These are phyloP conservation scores for Sporothrix humicola DNA, from an alignment of 2,329 filamentous ascomycete species.

Conservation along the genomic window DNA sequence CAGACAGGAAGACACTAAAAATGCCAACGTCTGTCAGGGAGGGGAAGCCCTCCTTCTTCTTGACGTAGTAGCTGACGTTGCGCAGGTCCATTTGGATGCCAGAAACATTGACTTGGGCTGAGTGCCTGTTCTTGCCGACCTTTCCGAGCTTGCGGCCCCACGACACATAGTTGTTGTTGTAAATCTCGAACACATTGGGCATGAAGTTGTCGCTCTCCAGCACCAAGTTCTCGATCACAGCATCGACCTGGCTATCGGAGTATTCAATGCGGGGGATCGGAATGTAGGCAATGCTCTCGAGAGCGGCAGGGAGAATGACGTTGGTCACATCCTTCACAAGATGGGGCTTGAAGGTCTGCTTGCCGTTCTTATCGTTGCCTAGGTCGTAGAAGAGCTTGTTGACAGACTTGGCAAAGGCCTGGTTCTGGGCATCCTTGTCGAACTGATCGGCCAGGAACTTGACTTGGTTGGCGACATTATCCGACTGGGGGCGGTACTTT, in stretches of 20 bases:
- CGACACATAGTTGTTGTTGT: slow-evolving; percentile 91
- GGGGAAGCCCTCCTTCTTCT: slow-evolving; percentile 93
- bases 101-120: slow-evolving; percentile 79
- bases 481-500: slow-evolving; percentile 84
- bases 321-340: slow-evolving; percentile 86
- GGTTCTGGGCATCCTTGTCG: slow-evolving; percentile 85
- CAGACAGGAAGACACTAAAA: slow-evolving; percentile 85
- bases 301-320: slow-evolving; percentile 80
- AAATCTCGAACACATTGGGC: slow-evolving; percentile 87
- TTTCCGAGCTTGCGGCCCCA: slow-evolving; percentile 94
- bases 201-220: slow-evolving; percentile 96
- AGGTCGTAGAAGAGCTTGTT: slow-evolving; percentile 86
- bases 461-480: slow-evolving; percentile 84
- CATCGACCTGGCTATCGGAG: slow-evolving; percentile 81
- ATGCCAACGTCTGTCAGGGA: slow-evolving; percentile 85
- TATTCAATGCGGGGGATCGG: slow-evolving; percentile 92
- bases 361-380: slow-evolving; percentile 84
- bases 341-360: slow-evolving; percentile 89
- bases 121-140: slow-evolving; percentile 80
- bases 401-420: slow-evolving; percentile 74
- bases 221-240: slow-evolving; percentile 90
- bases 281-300: slow-evolving; percentile 90
- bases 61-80: slow-evolving; percentile 93
- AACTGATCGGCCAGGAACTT: slow-evolving; percentile 92
- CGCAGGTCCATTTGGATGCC: slow-evolving; percentile 91